Conservation (phyloP, 345 rosid genomes). For the Rhodomyrtus tomentosa region DNA sequence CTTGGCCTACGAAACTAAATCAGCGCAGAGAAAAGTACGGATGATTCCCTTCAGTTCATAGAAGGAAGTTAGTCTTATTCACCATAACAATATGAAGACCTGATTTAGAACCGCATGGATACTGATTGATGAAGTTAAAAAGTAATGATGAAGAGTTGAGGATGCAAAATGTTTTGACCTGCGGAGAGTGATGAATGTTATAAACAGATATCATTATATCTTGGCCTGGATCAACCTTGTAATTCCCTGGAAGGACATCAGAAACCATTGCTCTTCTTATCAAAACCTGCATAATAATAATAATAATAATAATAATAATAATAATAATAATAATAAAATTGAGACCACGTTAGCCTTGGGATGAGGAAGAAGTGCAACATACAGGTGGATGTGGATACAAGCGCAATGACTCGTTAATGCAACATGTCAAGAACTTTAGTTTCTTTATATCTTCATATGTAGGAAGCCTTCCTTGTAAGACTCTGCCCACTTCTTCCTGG, state of each 20-base stretch:
- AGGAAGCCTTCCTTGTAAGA: conserved; percentile 65
- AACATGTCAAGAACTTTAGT: conserved; percentile 70
- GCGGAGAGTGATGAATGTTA: conserved; percentile 78
- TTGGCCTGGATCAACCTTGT: conserved; percentile 82
- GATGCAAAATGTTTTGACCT: conserved; percentile 27
- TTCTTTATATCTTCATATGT: conserved; percentile 64
- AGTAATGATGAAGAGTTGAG: neutral
- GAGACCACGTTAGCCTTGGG: neutral
- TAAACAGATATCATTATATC: conserved; percentile 96
- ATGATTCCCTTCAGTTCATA: neutral
- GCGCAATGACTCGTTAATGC: conserved; percentile 87
- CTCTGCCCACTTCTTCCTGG: conserved; percentile 81
- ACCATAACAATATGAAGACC: neutral
- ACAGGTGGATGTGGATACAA: conserved; percentile 98
- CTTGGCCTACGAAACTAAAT: neutral
- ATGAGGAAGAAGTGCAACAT: conserved; percentile 22
- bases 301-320: neutral
- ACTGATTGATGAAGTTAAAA: neutral
- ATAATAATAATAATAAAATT: neutral
- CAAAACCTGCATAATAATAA: conserved; percentile 43
- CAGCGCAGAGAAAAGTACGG: neutral
- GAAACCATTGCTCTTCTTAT: conserved; percentile 80
- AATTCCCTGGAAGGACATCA: conserved; percentile 87
- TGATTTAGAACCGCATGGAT: neutral
- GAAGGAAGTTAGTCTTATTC: neutral